phyloP scores from a whole-genome alignment of 139 green algal genomes.

The Nannochloris sp. region DNA sequence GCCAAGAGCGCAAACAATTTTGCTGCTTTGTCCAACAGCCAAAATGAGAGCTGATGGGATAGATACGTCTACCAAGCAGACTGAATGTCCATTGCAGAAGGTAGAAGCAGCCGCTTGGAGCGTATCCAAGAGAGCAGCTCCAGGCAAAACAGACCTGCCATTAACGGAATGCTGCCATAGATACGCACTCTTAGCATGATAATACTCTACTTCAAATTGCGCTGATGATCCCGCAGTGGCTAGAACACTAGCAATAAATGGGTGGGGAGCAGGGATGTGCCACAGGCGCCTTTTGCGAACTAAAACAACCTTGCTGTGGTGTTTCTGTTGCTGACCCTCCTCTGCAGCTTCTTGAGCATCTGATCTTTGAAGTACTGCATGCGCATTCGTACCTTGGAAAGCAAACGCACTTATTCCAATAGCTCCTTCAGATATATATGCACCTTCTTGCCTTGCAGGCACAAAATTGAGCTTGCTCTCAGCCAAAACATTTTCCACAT shows the following conservation, averaged over 20 bases:
- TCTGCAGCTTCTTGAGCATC: too few species aligned
- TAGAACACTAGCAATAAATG: neutral
- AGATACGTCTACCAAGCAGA: neutral
- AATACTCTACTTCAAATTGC: constrained; percentile 37
- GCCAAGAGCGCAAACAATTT: too few species aligned
- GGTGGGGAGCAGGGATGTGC: neutral
- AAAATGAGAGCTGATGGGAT: too few species aligned
- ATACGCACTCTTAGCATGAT: constrained; percentile 32
- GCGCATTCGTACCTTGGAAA: constrained; percentile 56
- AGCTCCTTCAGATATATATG: too few species aligned
- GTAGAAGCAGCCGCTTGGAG: constrained; percentile 1
- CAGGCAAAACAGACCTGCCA: constrained; percentile 45
- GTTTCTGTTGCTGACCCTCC: too few species aligned
- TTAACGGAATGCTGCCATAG: constrained; percentile 60
- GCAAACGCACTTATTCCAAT: constrained; percentile 56
- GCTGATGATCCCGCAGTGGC: neutral
- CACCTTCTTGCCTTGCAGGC: constrained; percentile 53
- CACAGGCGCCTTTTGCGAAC: constrained; percentile 22
- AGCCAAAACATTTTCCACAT: constrained; percentile 10
- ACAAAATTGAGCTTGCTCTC: constrained; percentile 47
- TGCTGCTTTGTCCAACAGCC: too few species aligned
- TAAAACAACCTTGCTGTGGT: too few species aligned
- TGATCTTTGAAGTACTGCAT: too few species aligned
- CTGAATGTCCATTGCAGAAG: neutral
- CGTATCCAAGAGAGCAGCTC: constrained; percentile 48